Base-by-base conservation (phyloP, 148 eudicot genomes). In the Cornus controversa region DNA sequence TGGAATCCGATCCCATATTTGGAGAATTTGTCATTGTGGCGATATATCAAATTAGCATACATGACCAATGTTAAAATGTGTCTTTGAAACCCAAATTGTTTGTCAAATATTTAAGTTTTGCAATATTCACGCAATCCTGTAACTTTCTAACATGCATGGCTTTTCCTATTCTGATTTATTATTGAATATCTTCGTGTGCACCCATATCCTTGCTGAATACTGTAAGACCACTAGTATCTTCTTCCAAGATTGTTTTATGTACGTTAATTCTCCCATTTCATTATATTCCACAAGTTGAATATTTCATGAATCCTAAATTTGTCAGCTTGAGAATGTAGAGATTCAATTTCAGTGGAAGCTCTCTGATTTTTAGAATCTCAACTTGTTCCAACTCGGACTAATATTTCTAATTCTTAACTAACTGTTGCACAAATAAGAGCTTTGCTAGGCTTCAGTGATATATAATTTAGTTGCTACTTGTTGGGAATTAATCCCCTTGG, bases 291-390 rank as follows among this genome's bases (percentile, higher is more conserved):
- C 13, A 42, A 70, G 57, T n/a, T 45, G 34, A 72, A 72, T 54
- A 54, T 57, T 10, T 73, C 24, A 13, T 73, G 76, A 34, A 58
- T 73, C 75, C 4, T 11, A 53, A 28, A 72, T 53, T 72, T 53
- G 6, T 54, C 42, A 72, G 37, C 57, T 73, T 28, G 37, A 10
- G 26, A 58, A n/a, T 37, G 11, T n/a, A 18, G 75, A 45, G 28
- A 29, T 57, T 57, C 27, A 29, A n/a, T 31, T 73, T 47, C 67
- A 29, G 31, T 0, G 27, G 47, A 58, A 73, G 76, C 76, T 73
- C 28, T 58, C 27, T 11, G 58, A 5, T 5, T 60, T n/a, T 20
- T 25, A 54, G 45, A 25, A 8, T 45, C 75, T 73, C 47, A 60
- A 24, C 75, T 10, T 2, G 36, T 50, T 71, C 40, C 69, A 67